Evolutionary conservation across 2,329 filamentous ascomycete species (phyloP), one percentile per base, ranked within the genome.

Genomic region (Neoscytalidium dimidiatum): DNA sequence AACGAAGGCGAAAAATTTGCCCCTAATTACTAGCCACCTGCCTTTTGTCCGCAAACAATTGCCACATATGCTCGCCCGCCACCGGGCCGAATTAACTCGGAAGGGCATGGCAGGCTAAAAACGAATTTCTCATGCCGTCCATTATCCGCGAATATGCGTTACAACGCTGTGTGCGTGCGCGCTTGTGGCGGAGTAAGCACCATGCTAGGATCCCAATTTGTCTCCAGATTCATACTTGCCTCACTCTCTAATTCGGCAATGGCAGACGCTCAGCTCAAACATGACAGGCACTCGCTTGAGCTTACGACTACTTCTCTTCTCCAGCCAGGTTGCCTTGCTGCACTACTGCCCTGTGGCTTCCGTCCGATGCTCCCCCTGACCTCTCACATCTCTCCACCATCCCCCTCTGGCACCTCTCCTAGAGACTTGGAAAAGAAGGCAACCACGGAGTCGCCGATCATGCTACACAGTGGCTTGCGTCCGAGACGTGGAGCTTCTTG

Each of bases 381-480:
- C 56, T 46, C 41, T 60, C 38, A 60, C 33, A 41, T 17, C 14
- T 14, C 23, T 41, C 52, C 52, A 26, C 6, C 41, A 44, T 14
- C 2, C 14, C 53, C 9, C 26, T 5, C 23, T 38, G 35, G 23
- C 38, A 17, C 38, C 17, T 38, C 56, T 33, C 14, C 8, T 21
- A 5, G 26, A 31, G 46, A 41, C 56, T 60, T 46, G 41, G n/a
- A 26, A 26, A 60, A 60, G 56, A 60, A 60, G 56, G 56, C 56
- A 60, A 60, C 56, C 41, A 60, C 56, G 38, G 56, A 33, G 38
- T 33, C 56, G 56, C 38, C 56, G 56, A 33, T 60, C 56, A 26
- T 23, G 56, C 56, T 28, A 44, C 56, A 60, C 56, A 11, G 29
- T 60, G 56, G 56, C 56, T 60, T 60, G 56, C 41, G 33, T 44